These are phyloP conservation scores for Mycena sanguinolenta DNA, from an alignment of 768 basidiomycete species.

Conservation along the genomic window DNA sequence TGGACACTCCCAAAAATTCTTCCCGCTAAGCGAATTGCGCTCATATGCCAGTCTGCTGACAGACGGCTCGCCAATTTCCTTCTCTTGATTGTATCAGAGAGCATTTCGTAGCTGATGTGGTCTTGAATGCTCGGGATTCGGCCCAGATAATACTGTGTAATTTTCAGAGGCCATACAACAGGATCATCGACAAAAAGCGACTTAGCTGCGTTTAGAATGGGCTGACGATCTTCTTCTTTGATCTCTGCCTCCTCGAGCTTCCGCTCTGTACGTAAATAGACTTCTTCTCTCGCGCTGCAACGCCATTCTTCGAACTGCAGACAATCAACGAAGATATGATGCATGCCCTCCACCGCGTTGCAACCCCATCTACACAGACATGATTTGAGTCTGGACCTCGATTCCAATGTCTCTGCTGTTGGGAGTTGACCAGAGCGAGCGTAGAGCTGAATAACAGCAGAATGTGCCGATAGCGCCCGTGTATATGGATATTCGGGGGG, in stretches of 20 bases:
- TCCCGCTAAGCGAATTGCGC: slow-evolving; percentile 11
- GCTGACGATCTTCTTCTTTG: no score
- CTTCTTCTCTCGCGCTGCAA: not conserved
- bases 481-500: not conserved
- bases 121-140: not conserved
- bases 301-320: not conserved
- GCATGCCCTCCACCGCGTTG: slow-evolving; percentile 9
- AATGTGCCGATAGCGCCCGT: not conserved
- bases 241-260: not conserved
- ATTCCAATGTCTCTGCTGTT: slow-evolving; percentile 1
- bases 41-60: slow-evolving; percentile 6
- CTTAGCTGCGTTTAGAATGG: not conserved
- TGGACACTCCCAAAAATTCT: slow-evolving; percentile 13
- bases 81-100: not conserved
- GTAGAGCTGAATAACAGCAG: not conserved
- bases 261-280: not conserved
- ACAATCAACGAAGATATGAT: slow-evolving; percentile 14
- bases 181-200: not conserved
- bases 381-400: not conserved
- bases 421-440: not conserved
- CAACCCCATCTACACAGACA: not conserved
- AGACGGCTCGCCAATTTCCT: not conserved
- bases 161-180: slow-evolving; percentile 7
- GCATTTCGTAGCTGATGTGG: not conserved
- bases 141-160: slow-evolving; percentile 12